phyloP scores from a whole-genome alignment of 768 basidiomycete species.

The Lactarius sp. region DNA sequence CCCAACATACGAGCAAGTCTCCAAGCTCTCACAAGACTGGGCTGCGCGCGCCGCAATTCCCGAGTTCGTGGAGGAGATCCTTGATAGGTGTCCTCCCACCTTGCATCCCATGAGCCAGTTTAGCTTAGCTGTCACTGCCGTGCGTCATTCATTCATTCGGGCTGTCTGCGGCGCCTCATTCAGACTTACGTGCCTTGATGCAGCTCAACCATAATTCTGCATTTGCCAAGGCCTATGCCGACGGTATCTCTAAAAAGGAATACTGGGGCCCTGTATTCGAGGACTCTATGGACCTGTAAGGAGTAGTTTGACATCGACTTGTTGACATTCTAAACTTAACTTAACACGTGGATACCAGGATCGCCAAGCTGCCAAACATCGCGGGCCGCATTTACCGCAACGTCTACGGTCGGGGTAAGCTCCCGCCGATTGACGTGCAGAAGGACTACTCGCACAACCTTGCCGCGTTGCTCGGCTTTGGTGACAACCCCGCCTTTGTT shows the following conservation, averaged over 20 bases:
- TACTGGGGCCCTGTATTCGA: constrained; percentile 96
- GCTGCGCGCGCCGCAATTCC: constrained; percentile 89
- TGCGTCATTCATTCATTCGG: constrained; percentile 34
- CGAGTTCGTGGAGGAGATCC: constrained; percentile 92
- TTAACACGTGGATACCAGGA: constrained; percentile 40
- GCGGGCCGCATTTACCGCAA: constrained; percentile 90
- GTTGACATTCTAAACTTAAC: not conserved
- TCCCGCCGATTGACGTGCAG: constrained; percentile 71
- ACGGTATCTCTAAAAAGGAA: constrained; percentile 89
- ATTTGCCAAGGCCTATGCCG: constrained; percentile 91
- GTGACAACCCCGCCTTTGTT: constrained; percentile 80
- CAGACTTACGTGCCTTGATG: constrained; percentile 16
- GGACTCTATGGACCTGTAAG: constrained; percentile 81
- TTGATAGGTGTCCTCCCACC: constrained; percentile 89
- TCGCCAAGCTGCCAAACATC: constrained; percentile 95
- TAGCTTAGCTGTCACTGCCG: constrained; percentile 91
- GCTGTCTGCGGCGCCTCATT: not conserved
- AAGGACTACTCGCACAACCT: constrained; percentile 93
- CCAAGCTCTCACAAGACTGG: constrained; percentile 87
- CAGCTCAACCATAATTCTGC: constrained; percentile 93
- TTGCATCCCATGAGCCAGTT: constrained; percentile 99
- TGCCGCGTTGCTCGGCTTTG: constrained; percentile 86
- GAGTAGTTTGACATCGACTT: not conserved
- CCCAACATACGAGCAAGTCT: constrained; percentile 85
- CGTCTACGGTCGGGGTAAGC: constrained; percentile 83